Base-by-base conservation (phyloP, 2,329 filamentous ascomycete species). In the Xylaria sp. region DNA sequence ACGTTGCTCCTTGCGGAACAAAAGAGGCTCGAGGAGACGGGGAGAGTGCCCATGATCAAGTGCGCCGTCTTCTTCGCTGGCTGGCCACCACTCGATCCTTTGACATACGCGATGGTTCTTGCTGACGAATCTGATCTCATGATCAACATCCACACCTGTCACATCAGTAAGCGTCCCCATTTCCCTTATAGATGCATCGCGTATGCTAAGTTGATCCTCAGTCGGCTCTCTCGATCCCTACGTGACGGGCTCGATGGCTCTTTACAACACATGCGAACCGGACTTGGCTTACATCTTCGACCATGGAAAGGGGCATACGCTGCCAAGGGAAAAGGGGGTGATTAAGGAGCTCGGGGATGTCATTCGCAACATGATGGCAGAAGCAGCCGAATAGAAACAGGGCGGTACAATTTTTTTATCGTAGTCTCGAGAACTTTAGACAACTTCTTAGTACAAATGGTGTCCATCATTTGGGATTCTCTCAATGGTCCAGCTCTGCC, bases 301-400 rank as follows among this genome's bases (percentile, higher is more conserved):
- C 60, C 83, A 86, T 57, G 84, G 82, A 4, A 86, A 86, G 62
- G 85, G 84, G 0, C 85, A 88, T 63, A 86, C 82, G 0, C 71
- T 87, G 4, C 84, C 85, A 0, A 72, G 82, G 56, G 80, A 83
- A 50, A 74, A 72, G 49, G 72, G 71, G 13, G 78, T 77, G 0
- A 73, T 81, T 49, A 72, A 73, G 57, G 78, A 81, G 59, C 66
- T 82, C 13, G 74, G 73, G 6, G 72, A 77, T 48, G 73, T 77
- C 7, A 72, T 78, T 19, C 70, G 75, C 19, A 66, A 56, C 26
- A 69, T 70, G 65, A 67, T 69, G 19, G 49, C 46, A 17, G 59
- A 68, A 21, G 63, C 61, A 11, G 56, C 59, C 16, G 61, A 44
- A 51, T 51, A 56, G 47, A 55, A 73, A 72, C 4, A 63, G 75